Evolutionary conservation across 352 stramenopile genomes (phyloP).

Genomic region (Phytophthora colocasiae): DNA sequence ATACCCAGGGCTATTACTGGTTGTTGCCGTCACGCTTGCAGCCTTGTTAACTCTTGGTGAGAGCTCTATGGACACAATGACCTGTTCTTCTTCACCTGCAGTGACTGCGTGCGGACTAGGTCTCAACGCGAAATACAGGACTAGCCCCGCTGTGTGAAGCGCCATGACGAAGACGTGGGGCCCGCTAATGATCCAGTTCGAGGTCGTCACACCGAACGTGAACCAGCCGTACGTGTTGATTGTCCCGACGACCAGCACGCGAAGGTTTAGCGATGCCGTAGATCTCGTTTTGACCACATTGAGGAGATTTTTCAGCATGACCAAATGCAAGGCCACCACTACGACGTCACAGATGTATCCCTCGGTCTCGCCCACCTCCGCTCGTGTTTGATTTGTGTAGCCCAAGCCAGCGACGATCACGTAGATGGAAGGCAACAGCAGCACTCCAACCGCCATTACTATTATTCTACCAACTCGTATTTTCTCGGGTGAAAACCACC

Average conservation of each 20-base stretch:
- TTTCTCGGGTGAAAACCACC: neutral
- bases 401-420: neutral
- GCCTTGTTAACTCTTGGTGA: neutral
- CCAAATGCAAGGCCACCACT: neutral
- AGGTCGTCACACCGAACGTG: slow-evolving; percentile 38
- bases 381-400: slow-evolving; percentile 5
- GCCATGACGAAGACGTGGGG: slow-evolving; percentile 47
- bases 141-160: slow-evolving; percentile 25
- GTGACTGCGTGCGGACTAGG: neutral
- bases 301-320: slow-evolving; percentile 2
- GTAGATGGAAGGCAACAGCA: slow-evolving; percentile 3
- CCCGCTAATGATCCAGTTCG: slow-evolving; percentile 54
- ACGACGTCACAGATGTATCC: neutral
- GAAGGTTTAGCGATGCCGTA: neutral
- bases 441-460: neutral
- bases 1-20: neutral
- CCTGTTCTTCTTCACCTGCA: neutral
- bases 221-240: slow-evolving; percentile 58
- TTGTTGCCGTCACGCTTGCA: neutral
- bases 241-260: neutral
- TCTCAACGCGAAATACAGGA: neutral
- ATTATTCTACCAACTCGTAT: neutral
- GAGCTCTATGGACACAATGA: neutral
- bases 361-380: neutral
- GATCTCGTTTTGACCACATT: neutral